phyloP scores from a whole-genome alignment of 805 yeast genomes.

The Kazachstania kunashirensis region DNA sequence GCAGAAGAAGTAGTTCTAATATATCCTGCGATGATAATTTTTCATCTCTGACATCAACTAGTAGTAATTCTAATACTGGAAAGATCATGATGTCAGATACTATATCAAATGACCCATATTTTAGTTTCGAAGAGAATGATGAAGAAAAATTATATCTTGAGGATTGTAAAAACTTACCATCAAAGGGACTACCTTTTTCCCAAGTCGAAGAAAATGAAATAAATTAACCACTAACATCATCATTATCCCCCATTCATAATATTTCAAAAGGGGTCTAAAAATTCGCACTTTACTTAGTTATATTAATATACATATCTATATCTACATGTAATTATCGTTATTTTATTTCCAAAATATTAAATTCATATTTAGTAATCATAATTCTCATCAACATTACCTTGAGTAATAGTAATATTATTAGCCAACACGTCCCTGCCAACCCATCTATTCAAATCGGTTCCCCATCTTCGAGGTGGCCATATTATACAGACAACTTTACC shows the following conservation, averaged over 20 bases:
- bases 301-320: too few relatives aligned
- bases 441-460: slow-evolving; percentile 24
- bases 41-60: slow-evolving; percentile 9
- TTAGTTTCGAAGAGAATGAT: slow-evolving; percentile 15
- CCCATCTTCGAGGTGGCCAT: slow-evolving; percentile 59
- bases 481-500: slow-evolving; percentile 65
- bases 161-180: too few relatives aligned
- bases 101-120: slow-evolving; percentile 10
- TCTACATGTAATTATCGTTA: too few relatives aligned
- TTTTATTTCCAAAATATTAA: too few relatives aligned
- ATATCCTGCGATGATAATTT: slow-evolving; percentile 6
- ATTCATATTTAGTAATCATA: background rate
- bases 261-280: too few relatives aligned
- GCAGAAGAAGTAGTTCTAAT: slow-evolving; percentile 3
- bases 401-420: too few relatives aligned
- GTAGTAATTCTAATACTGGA: slow-evolving; percentile 15
- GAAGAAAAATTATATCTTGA: slow-evolving; percentile 4
- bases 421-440: slow-evolving; percentile 17
- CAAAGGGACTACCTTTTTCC: too few relatives aligned
- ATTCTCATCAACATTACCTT: background rate
- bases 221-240: too few relatives aligned
- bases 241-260: too few relatives aligned
- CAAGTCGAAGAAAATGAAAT: too few relatives aligned
- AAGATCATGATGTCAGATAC: slow-evolving; percentile 15
- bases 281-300: too few relatives aligned